A percentile compares a stretch with the other conserved stretches of the same genome.
Evolutionary conservation across 345 rosid genomes (phyloP).

Genomic region (Moringa oleifera): DNA sequence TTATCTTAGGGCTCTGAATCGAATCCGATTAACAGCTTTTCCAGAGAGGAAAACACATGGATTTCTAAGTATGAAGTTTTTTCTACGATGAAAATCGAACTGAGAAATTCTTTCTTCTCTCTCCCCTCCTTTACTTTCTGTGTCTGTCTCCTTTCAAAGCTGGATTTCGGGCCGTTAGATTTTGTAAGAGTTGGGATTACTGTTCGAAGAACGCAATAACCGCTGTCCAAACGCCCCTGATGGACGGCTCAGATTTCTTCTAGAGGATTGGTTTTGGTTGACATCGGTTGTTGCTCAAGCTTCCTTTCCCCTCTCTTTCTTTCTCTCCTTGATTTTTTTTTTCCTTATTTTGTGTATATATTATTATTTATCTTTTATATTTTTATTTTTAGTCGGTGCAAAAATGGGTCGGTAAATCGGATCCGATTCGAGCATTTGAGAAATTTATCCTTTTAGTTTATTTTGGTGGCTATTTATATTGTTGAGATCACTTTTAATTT

Average conservation of each 20-base stretch:
- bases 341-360: background rate
- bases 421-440: too few relatives aligned
- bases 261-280: constrained; percentile 24
- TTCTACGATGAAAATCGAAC: constrained; percentile 16
- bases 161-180: constrained; percentile 30
- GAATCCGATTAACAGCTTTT: background rate
- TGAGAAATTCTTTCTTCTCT: background rate
- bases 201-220: constrained; percentile 28
- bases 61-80: background rate
- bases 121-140: constrained; percentile 7
- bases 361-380: too few relatives aligned
- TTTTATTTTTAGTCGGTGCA: too few relatives aligned
- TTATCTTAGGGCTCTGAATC: background rate
- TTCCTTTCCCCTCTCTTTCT: background rate
- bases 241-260: constrained; percentile 31
- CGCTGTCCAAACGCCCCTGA: constrained; percentile 35
- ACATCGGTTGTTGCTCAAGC: constrained; percentile 17
- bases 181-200: constrained; percentile 29
- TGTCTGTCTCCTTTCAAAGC: constrained; percentile 17
- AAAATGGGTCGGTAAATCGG: too few relatives aligned
- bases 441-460: too few relatives aligned
- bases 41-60: background rate
- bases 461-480: too few relatives aligned
- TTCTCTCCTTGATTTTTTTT: background rate
- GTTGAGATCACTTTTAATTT: too few relatives aligned